These are phyloP conservation scores for Globisporangium carolinianum DNA, from an alignment of 352 stramenopile species.

Conservation along the genomic window DNA sequence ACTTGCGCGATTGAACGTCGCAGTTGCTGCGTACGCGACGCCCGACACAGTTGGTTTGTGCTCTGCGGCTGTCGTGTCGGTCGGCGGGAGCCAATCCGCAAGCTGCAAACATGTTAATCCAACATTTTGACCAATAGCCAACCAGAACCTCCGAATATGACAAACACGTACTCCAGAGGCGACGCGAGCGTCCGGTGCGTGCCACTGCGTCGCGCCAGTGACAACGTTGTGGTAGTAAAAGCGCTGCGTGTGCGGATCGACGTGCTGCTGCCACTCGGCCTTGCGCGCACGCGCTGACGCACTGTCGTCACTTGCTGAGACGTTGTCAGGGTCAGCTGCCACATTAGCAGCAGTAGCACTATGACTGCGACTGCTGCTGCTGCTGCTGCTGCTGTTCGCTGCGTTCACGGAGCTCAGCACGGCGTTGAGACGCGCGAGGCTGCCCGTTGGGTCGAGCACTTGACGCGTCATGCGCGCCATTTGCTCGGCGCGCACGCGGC, in stretches of 20 bases:
- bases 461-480: constrained; percentile 51
- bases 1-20: constrained; percentile 77
- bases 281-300: constrained; percentile 10
- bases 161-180: constrained; percentile 46
- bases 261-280: constrained; percentile 78
- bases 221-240: constrained; percentile 84
- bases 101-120: constrained; percentile 24
- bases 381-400: constrained; percentile 4
- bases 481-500: constrained; percentile 38
- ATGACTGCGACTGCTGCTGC: background rate
- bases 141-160: background rate
- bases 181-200: constrained; percentile 57
- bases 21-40: constrained; percentile 55
- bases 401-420: constrained; percentile 58
- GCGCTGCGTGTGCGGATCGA: constrained; percentile 68
- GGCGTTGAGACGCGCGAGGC: constrained; percentile 60
- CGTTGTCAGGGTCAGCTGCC: no score
- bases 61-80: constrained; percentile 14
- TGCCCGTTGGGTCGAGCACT: constrained; percentile 61
- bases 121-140: background rate
- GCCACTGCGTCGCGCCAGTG: constrained; percentile 76
- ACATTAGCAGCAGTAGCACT: no score
- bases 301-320: background rate
- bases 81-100: constrained; percentile 68
- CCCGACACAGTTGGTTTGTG: constrained; percentile 45